A percentile compares a stretch with the other conserved stretches of the same genome.
Evolutionary conservation across 2,329 filamentous ascomycete genomes (phyloP).

Genomic region (Endoconidiophora polonica): DNA sequence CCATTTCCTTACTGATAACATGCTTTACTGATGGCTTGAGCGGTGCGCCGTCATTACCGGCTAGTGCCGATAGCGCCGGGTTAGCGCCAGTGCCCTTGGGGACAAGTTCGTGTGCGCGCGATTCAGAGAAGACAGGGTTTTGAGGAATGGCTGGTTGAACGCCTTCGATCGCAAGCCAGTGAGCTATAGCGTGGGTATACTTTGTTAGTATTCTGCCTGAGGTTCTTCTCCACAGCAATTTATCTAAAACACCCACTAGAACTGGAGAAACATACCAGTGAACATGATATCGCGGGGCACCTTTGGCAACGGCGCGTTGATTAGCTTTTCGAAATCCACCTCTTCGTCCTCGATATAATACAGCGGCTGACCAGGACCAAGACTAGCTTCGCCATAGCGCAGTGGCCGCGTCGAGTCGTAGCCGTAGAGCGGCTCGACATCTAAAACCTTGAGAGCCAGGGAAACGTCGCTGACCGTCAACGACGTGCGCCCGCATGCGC

Average conservation of each 20-base stretch:
- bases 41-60: slow-evolving; percentile 25
- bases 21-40: slow-evolving; percentile 91
- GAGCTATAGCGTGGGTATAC: slow-evolving; percentile 37
- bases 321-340: slow-evolving; percentile 96
- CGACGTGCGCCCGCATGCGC: slow-evolving; percentile 69
- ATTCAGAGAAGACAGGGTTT: slow-evolving; percentile 78
- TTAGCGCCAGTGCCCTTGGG: slow-evolving; percentile 84
- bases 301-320: slow-evolving; percentile 88
- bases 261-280: slow-evolving; percentile 43
- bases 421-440: slow-evolving; percentile 89
- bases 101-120: slow-evolving; percentile 66
- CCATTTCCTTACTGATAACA: slow-evolving; percentile 85
- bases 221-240: too few species aligned
- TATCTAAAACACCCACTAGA: slow-evolving; percentile 3
- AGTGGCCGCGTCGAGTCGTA: slow-evolving; percentile 86
- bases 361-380: slow-evolving; percentile 83
- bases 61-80: slow-evolving; percentile 58
- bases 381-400: slow-evolving; percentile 80
- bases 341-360: slow-evolving; percentile 98
- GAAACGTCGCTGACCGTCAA: slow-evolving; percentile 81
- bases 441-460: slow-evolving; percentile 67
- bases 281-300: slow-evolving; percentile 86
- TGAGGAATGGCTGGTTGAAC: slow-evolving; percentile 94
- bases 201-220: not conserved
- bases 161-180: slow-evolving; percentile 95